Conservation (phyloP, 176 grass and related monocot genomes). For the Eragrostis nindensis region DNA sequence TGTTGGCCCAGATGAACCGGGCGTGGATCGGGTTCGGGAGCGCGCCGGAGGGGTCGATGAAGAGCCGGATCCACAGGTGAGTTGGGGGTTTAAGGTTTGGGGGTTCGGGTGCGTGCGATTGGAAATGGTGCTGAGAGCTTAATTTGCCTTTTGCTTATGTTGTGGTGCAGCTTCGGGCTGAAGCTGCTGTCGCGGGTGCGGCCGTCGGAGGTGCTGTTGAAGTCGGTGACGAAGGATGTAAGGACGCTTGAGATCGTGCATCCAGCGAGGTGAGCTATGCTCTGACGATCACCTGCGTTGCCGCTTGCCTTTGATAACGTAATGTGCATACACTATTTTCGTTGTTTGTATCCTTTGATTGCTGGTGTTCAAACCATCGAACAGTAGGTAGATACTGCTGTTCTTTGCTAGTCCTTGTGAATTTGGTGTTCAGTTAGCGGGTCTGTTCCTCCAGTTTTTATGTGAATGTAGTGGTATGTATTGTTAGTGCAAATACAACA, state of each 20-base stretch:
- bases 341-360: neutral
- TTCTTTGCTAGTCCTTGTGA: constrained; percentile 17
- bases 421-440: neutral
- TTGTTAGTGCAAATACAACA: neutral
- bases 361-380: constrained; percentile 4
- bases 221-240: constrained; percentile 88
- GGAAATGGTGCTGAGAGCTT: constrained; percentile 19
- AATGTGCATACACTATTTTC: constrained; percentile 3
- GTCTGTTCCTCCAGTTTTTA: neutral
- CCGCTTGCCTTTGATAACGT: neutral
- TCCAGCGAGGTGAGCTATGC: constrained; percentile 58
- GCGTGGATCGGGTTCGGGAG: constrained; percentile 84
- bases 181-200: constrained; percentile 78
- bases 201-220: constrained; percentile 84
- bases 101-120: neutral
- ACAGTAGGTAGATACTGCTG: neutral
- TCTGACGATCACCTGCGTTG: constrained; percentile 13
- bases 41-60: constrained; percentile 77
- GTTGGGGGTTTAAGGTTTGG: constrained; percentile 27
- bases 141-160: constrained; percentile 3
- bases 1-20: constrained; percentile 67
- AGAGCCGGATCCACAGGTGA: constrained; percentile 82
- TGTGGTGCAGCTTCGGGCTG: constrained; percentile 69
- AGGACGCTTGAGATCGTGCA: constrained; percentile 71
- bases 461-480: neutral